Conservation (phyloP, 2,329 filamentous ascomycete genomes). For the Zelopaecilomyces penicillatus region DNA sequence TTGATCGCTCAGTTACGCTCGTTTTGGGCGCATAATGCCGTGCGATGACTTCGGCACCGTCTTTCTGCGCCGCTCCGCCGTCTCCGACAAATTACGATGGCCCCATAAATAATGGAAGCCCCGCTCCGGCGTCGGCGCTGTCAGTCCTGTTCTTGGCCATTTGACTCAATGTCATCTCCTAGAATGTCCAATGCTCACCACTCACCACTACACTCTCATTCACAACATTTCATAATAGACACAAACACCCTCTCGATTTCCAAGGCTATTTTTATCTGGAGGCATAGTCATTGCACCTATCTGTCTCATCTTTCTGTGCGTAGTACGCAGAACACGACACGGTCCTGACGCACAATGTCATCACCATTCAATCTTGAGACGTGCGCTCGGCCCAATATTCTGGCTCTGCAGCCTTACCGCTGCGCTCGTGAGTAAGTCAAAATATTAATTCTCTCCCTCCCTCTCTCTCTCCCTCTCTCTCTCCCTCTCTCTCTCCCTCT, state of each 20-base stretch:
- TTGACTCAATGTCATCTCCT: too few relatives aligned
- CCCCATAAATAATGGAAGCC: slow-evolving; percentile 1
- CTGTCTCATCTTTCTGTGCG: too few relatives aligned
- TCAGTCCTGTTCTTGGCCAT: too few relatives aligned
- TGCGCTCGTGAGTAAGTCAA: slow-evolving; percentile 68
- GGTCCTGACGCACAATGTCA: background rate
- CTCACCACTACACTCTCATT: background rate
- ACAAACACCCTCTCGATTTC: background rate
- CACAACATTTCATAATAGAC: background rate
- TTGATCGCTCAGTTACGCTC: too few relatives aligned
- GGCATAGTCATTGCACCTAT: too few relatives aligned
- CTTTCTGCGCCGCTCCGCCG: too few relatives aligned
- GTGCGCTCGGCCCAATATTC: slow-evolving; percentile 69
- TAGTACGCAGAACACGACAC: too few relatives aligned
- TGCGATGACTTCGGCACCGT: too few relatives aligned
- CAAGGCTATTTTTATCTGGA: too few relatives aligned
- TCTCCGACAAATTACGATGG: background rate
- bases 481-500: slow-evolving; percentile 2
- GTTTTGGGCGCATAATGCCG: too few relatives aligned
- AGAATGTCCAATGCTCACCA: too few relatives aligned
- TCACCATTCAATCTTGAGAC: slow-evolving; percentile 60
- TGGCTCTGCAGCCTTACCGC: slow-evolving; percentile 68
- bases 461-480: slow-evolving; percentile 5
- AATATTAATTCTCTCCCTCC: slow-evolving; percentile 5
- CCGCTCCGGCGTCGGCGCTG: slow-evolving; percentile 7